Base-by-base conservation (phyloP, 805 yeast genomes). In the Nakazawaea ishiwadae region DNA sequence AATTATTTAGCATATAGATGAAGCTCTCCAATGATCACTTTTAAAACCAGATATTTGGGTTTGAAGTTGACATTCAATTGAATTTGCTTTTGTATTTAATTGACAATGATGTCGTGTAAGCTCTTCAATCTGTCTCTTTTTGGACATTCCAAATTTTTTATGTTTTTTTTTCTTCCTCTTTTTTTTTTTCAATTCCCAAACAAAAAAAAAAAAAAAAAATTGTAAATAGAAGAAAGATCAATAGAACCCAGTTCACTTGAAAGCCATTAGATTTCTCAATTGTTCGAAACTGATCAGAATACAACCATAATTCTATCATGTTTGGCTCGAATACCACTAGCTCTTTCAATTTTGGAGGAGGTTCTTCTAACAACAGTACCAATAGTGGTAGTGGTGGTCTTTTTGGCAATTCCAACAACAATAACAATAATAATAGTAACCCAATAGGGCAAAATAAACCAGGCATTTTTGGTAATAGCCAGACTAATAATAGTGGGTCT, bases 331-430 rank as follows among this genome's bases (percentile, higher is more conserved):
- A 35, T 14, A 14, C 34, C 16, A n/a, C 23, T n/a, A 37, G 21
- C 35, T 9, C 63, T 5, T 63, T 63, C 19, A 56, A 59, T 9
- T 58, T 62, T 12, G 60, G 63, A 5, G 58, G 62, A 4, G 50
- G 54, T 5, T 49, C 59, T 16, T 35, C 58, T 4, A 48, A 47
- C 17, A 53, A 47, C 36, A 51, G n/a, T n/a, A n/a, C n/a, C n/a
- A n/a, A 48, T 10, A 19, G 14, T n/a, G 14, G 14, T n/a, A 23
- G 23, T 12, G 37, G 38, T 17, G 45, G 49, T 7, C 39, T 56
- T 19, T 55, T 58, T 40, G 58, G 59, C 4, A 51, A 47, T 36
- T 30, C 45, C 14, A 51, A 44, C 21, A 46, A 44, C 34, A 49
- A 35, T 23, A 40, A 18, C 27, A 27, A 36, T 19, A 29, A 27